Evolutionary conservation across 495 filamentous ascomycete species (phyloP).

Genomic region (Aspergillus ellipticus): DNA sequence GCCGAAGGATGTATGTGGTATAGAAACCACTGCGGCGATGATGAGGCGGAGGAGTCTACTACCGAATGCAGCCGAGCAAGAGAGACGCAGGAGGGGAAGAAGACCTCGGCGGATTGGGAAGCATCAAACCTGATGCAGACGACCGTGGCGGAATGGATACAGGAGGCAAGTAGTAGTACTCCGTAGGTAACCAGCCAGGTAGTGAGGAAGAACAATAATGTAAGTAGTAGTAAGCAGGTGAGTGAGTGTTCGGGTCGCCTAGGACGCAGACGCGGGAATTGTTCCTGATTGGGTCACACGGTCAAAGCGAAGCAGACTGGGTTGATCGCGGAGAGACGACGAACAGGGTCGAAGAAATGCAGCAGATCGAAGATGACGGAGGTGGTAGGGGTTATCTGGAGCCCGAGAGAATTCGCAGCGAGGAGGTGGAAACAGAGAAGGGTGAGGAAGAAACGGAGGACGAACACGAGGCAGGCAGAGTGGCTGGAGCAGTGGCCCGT

Average conservation of each 20-base stretch:
- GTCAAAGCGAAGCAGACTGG: neutral
- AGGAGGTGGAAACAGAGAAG: slow-evolving; percentile 5
- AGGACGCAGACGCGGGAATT: neutral
- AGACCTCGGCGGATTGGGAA: slow-evolving; percentile 1
- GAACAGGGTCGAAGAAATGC: neutral
- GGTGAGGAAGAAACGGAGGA: slow-evolving; percentile 1
- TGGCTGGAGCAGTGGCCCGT: slow-evolving; percentile 7
- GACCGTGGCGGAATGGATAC: neutral
- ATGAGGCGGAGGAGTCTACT: neutral
- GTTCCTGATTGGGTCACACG: neutral
- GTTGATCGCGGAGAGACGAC: neutral
- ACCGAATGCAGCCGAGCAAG: slow-evolving; percentile 5
- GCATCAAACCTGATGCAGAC: slow-evolving; percentile 13
- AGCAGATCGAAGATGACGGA: neutral
- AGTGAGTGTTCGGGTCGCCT: neutral
- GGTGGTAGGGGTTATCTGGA: neutral
- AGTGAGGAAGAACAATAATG: neutral
- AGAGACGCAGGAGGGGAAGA: slow-evolving; percentile 6
- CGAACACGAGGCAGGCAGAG: slow-evolving; percentile 11
- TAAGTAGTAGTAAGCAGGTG: neutral
- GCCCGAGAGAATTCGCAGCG: neutral
- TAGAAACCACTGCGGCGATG: neutral
- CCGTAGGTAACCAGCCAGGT: neutral
- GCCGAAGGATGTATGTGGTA: neutral
- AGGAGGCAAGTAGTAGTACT: no score